Conservation (phyloP, 2,329 filamentous ascomycete species). For the Phaeophleospora eucalypticola region DNA sequence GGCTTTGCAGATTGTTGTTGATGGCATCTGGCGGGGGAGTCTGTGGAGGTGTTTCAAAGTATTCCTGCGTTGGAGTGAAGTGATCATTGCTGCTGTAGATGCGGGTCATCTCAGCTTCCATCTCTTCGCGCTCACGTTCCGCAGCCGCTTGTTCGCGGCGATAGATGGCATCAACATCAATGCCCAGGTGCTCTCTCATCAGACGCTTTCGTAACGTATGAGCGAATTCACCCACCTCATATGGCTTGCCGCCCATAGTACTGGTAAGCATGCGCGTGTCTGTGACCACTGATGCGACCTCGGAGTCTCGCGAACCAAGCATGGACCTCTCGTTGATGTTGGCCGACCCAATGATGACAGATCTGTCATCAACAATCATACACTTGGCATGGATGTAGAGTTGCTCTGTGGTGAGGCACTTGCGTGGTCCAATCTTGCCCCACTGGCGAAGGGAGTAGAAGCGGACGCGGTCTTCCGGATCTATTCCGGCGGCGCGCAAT, state of each 20-base stretch:
- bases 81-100: conserved; percentile 30
- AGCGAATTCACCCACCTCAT: conserved; percentile 85
- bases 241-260: conserved; percentile 84
- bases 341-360: conserved; percentile 90
- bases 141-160: conserved; percentile 29
- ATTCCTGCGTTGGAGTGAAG: conserved; percentile 16
- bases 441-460: conserved; percentile 92
- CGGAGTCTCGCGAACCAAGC: conserved; percentile 86
- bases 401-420: conserved; percentile 86
- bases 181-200: conserved; percentile 94
- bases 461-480: conserved; percentile 90
- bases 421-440: conserved; percentile 81
- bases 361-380: conserved; percentile 90
- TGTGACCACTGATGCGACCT: conserved; percentile 82
- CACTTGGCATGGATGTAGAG: conserved; percentile 97
- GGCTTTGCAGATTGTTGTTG: conserved; percentile 25
- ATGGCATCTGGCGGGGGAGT: conserved; percentile 26
- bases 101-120: conserved; percentile 54
- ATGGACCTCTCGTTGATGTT: conserved; percentile 99
- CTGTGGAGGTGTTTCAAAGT: conserved; percentile 33
- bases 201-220: conserved; percentile 88
- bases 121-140: conserved; percentile 46
- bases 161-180: conserved; percentile 82
- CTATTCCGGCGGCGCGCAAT: conserved; percentile 72
- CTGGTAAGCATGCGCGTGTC: conserved; percentile 92